A percentile compares a stretch with the other conserved stretches of the same genome.
phyloP scores from a whole-genome alignment of 2,329 filamentous ascomycete genomes.

The Emmonsiellopsis sp. region DNA sequence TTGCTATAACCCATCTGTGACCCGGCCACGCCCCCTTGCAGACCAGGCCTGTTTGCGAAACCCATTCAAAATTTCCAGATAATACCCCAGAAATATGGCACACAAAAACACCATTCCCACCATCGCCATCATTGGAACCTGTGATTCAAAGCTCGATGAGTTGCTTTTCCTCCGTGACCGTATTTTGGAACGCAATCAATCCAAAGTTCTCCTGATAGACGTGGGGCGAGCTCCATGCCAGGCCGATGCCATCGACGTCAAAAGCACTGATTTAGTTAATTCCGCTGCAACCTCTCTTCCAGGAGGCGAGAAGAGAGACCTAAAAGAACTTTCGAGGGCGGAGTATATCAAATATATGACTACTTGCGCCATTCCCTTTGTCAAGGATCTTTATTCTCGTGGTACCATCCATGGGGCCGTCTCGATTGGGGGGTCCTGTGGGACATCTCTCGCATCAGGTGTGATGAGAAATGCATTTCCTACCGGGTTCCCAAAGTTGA shows the following conservation, averaged over 20 bases:
- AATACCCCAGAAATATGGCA: background rate
- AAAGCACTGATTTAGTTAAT: slow-evolving; percentile 35
- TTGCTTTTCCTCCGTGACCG: slow-evolving; percentile 45
- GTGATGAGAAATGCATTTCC: slow-evolving; percentile 55
- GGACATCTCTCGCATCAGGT: slow-evolving; percentile 51
- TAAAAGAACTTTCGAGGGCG: slow-evolving; percentile 39
- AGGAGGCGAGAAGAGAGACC: slow-evolving; percentile 13
- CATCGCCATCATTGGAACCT: slow-evolving; percentile 53
- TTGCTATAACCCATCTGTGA: too few species aligned
- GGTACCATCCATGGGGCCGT: slow-evolving; percentile 47
- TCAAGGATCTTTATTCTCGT: slow-evolving; percentile 32
- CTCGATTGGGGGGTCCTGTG: slow-evolving; percentile 53
- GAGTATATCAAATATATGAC: slow-evolving; percentile 52
- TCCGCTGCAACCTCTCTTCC: slow-evolving; percentile 18
- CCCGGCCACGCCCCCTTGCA: too few species aligned
- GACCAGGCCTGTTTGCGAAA: too few species aligned
- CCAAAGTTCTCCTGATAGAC: slow-evolving; percentile 44
- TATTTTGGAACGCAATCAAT: slow-evolving; percentile 28
- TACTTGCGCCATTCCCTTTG: slow-evolving; percentile 34
- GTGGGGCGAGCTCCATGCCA: slow-evolving; percentile 41
- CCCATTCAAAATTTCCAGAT: background rate
- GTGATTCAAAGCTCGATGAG: slow-evolving; percentile 56
- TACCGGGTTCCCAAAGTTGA: slow-evolving; percentile 60
- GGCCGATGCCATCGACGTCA: slow-evolving; percentile 41
- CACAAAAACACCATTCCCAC: slow-evolving; percentile 16